Evolutionary conservation across 2,329 filamentous ascomycete genomes (phyloP), one percentile per base, ranked within the genome.

Genomic region (Trichoderma citrinoviride): DNA sequence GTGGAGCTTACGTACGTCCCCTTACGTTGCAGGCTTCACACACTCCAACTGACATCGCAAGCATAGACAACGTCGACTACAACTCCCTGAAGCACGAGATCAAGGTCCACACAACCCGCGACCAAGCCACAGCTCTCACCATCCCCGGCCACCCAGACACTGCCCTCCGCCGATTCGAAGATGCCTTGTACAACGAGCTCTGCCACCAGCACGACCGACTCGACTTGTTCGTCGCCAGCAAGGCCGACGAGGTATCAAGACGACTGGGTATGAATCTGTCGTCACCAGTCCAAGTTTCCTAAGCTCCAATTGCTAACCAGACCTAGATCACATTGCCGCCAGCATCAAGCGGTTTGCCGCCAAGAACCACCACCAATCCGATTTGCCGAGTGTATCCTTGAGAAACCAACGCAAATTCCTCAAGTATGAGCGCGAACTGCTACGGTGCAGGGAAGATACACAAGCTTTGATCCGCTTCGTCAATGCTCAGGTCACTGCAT

Each of bases 21-120:
- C 40, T 17, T 27, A 25, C 27, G 68, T 61, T 43, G 46, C 47
- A 6, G 50, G 7, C 14, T 55, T 50, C 56, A 53, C 63, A 7
- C 37, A 23, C 44, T 23, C 60, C 54, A 27, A 40, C 21, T 49
- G 21, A n/a, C 14, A 37, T 33, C 12, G n/a, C 49, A n/a, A 64
- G 21, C 29, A 29, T 29, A 92, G 89, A 93, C 75, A 95, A 96
- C 77, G 87, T 96, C 77, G 92, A 95, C 76, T 96, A 96, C 81
- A 92, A 94, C 75, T 90, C 90, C 55, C 84, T 96, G 68, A 96
- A 96, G 77, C 85, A 91, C 75, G 83, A 91, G 72, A 94, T 96
- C 81, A 95, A 94, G 76, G 85, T 85, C 66, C 86, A 92, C 73
- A 96, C 92, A 1, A 89, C 88, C 14, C 85, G 84, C 50, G 86